Conservation (phyloP, 164 flowering plant genomes). For the Stephania yunnanensis region DNA sequence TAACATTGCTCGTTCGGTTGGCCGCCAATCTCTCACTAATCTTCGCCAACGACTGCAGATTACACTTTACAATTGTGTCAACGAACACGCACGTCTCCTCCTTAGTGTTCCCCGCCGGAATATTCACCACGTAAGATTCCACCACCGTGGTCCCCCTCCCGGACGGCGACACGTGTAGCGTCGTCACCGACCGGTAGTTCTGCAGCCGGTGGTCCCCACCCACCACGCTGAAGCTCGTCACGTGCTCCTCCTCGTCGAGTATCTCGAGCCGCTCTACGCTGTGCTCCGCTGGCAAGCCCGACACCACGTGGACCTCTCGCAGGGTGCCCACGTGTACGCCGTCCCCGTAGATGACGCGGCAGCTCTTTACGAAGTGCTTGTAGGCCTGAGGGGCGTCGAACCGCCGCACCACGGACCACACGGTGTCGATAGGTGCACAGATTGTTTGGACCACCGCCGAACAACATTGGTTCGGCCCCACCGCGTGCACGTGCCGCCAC, state of each 20-base stretch:
- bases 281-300: constrained; percentile 65
- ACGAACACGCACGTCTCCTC: constrained; percentile 73
- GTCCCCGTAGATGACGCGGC: constrained; percentile 52
- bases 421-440: constrained; percentile 51
- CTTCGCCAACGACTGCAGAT: constrained; percentile 64
- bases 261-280: constrained; percentile 74
- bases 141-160: constrained; percentile 51
- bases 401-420: constrained; percentile 76
- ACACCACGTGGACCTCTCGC: constrained; percentile 56
- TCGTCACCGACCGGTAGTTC: constrained; percentile 62
- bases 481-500: constrained; percentile 40
- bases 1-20: not conserved
- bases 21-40: constrained; percentile 34
- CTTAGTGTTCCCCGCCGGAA: constrained; percentile 64
- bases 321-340: constrained; percentile 51
- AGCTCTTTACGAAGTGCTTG: constrained; percentile 73
- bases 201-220: constrained; percentile 73
- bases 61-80: constrained; percentile 71
- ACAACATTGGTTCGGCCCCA: constrained; percentile 62
- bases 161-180: constrained; percentile 38
- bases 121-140: constrained; percentile 77
- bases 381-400: constrained; percentile 74
- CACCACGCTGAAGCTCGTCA: constrained; percentile 65
- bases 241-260: constrained; percentile 71
- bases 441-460: constrained; percentile 53